Base-by-base conservation (phyloP, 2,329 filamentous ascomycete genomes). In the Purpureocillium lavendulum region DNA sequence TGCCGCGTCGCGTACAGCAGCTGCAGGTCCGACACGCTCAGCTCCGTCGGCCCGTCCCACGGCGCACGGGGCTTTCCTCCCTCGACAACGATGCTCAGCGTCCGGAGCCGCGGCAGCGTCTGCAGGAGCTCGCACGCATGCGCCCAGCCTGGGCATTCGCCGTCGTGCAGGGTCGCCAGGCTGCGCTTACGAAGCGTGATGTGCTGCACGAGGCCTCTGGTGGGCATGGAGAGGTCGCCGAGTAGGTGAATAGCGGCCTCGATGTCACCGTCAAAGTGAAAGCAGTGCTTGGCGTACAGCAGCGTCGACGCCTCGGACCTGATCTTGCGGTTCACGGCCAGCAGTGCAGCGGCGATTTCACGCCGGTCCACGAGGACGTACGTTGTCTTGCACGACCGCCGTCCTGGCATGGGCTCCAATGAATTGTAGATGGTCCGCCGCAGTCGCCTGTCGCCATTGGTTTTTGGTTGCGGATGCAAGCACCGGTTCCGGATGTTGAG, bases 211-310 rank as follows among this genome's bases (percentile, higher is more conserved):
- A 71, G 59, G 9, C 56, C 53, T 28, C 71, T 64, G 2, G 71
- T 68, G 14, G 55, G 48, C 1, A 67, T 63, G 3, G 71, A 74
- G 28, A 79, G 64, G 52, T 81, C 75, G 26, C 62, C 60, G 30
- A 82, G 61, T 52, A 82, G 82, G 0, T 77, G 75, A 1, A 71
- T 65, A 6, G 77, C 66, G 13, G 77, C 74, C 55, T 82, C 77
- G 46, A 82, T 64, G 55, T 76, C 66, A 35, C 66, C 65, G 44
- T 70, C 71, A 53, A 82, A 82, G 49, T 73, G 69, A 54, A 82
- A 81, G 1, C 62, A 61, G 52, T 79, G 73, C 40, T 55, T 60
- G 7, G 61, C 64, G 55, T 82, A 82, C 4, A 82, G 60, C 13
- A 75, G 53, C 41, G 71, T 64, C 4, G 70, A 60, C n/a, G 72